Conservation (phyloP, 306 rosid genomes). For the Lotus japonicus region DNA sequence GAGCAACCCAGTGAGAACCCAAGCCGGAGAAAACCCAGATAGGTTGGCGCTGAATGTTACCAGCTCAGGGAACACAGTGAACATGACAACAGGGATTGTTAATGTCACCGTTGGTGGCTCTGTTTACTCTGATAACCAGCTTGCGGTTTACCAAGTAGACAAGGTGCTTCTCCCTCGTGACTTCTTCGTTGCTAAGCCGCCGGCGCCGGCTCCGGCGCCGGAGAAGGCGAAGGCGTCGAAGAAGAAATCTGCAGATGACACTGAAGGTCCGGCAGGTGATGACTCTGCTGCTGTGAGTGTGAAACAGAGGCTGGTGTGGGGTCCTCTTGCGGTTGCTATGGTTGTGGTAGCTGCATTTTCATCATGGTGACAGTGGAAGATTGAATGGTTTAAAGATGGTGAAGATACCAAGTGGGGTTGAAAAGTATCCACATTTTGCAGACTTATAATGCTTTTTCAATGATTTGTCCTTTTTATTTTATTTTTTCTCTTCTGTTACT, state of each 20-base stretch:
- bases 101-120: constrained; percentile 58
- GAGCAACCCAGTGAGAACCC: constrained; percentile 65
- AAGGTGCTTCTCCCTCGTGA: constrained; percentile 57
- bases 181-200: constrained; percentile 45
- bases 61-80: constrained; percentile 55
- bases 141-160: constrained; percentile 61
- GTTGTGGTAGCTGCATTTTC: neutral
- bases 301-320: constrained; percentile 3
- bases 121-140: constrained; percentile 53
- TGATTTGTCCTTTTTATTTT: neutral
- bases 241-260: constrained; percentile 37
- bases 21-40: constrained; percentile 51
- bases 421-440: constrained; percentile 23
- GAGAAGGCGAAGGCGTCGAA: constrained; percentile 26
- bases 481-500: neutral
- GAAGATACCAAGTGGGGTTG: neutral
- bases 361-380: neutral
- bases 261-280: constrained; percentile 15
- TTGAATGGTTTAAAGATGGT: constrained; percentile 3
- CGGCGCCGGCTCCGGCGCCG: constrained; percentile 50
- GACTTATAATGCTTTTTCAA: neutral
- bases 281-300: constrained; percentile 21
- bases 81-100: constrained; percentile 54
- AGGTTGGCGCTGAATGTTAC: constrained; percentile 56
- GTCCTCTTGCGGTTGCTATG: constrained; percentile 11